A percentile compares a stretch with the other conserved stretches of the same genome.
These are phyloP conservation scores for Ustilago shanxiensis DNA, from an alignment of 1,284 basidiomycete species.

Conservation along the genomic window DNA sequence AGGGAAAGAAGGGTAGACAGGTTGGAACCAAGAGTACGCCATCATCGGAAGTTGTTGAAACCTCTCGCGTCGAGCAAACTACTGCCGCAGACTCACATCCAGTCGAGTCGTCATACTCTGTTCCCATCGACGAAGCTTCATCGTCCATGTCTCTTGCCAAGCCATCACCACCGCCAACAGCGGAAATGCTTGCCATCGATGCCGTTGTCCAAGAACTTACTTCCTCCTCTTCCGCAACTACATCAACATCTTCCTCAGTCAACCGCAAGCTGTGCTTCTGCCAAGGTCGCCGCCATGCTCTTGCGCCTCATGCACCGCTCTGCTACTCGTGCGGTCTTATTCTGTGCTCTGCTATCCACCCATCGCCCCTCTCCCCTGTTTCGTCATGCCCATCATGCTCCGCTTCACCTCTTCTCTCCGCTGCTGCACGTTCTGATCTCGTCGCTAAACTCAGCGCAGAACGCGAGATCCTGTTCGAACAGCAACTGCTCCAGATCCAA, in stretches of 20 bases:
- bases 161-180: slow-evolving; percentile 37
- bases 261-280: slow-evolving; percentile 47
- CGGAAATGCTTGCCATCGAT: slow-evolving; percentile 51
- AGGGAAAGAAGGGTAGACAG: slow-evolving; percentile 34
- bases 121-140: slow-evolving; percentile 5
- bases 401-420: slow-evolving; percentile 32
- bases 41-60: background rate
- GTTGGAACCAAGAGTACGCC: background rate
- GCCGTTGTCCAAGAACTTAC: slow-evolving; percentile 50
- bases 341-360: slow-evolving; percentile 41
- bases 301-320: slow-evolving; percentile 44
- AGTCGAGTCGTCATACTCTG: background rate
- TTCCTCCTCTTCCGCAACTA: background rate
- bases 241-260: background rate
- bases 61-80: background rate
- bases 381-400: slow-evolving; percentile 43
- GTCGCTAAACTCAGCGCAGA: slow-evolving; percentile 37
- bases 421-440: slow-evolving; percentile 36
- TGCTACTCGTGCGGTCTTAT: slow-evolving; percentile 50
- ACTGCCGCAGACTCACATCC: background rate
- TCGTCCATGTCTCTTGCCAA: slow-evolving; percentile 8
- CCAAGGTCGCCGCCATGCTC: slow-evolving; percentile 40
- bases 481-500: slow-evolving; percentile 46
- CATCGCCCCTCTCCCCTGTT: slow-evolving; percentile 35
- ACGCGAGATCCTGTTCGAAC: slow-evolving; percentile 39